phyloP scores from a whole-genome alignment of 2,329 filamentous ascomycete genomes.

The Cladosporium sp. region DNA sequence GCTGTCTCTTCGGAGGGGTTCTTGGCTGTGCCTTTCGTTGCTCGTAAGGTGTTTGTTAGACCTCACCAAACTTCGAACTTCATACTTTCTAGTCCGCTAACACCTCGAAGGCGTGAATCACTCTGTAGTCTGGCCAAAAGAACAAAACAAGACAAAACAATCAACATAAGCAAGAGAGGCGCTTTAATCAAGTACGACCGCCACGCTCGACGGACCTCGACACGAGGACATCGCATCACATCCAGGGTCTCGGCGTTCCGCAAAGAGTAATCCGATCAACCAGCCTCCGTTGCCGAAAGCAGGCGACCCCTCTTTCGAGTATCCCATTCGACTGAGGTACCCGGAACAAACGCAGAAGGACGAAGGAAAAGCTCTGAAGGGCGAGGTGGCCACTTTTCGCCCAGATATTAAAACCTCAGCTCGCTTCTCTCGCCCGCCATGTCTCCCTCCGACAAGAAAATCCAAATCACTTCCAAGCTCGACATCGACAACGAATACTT shows the following conservation, averaged over 20 bases:
- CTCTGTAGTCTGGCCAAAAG: no score
- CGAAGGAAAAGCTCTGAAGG: background rate
- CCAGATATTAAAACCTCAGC: background rate
- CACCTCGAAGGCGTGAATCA: no score
- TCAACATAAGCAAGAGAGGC: no score
- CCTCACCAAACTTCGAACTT: no score
- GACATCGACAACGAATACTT: slow-evolving; percentile 37
- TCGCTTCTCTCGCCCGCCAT: background rate
- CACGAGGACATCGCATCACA: no score
- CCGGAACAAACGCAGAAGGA: background rate
- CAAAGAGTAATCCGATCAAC: slow-evolving; percentile 2
- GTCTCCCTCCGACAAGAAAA: slow-evolving; percentile 22
- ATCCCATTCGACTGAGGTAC: slow-evolving; percentile 10
- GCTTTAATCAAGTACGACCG: no score
- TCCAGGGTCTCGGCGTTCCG: slow-evolving; percentile 1
- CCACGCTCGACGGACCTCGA: no score
- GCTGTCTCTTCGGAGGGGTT: no score
- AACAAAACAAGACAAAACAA: no score
- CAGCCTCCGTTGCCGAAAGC: background rate
- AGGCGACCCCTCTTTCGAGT: slow-evolving; percentile 12
- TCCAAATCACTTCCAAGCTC: slow-evolving; percentile 36
- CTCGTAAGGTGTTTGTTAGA: no score
- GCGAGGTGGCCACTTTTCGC: slow-evolving; percentile 5
- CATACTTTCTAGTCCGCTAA: no score
- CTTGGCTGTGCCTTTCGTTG: no score